A percentile compares a stretch with the other conserved stretches of the same genome.
phyloP scores from a whole-genome alignment of 768 basidiomycete species.

The Cystofilobasidium bisporidii region DNA sequence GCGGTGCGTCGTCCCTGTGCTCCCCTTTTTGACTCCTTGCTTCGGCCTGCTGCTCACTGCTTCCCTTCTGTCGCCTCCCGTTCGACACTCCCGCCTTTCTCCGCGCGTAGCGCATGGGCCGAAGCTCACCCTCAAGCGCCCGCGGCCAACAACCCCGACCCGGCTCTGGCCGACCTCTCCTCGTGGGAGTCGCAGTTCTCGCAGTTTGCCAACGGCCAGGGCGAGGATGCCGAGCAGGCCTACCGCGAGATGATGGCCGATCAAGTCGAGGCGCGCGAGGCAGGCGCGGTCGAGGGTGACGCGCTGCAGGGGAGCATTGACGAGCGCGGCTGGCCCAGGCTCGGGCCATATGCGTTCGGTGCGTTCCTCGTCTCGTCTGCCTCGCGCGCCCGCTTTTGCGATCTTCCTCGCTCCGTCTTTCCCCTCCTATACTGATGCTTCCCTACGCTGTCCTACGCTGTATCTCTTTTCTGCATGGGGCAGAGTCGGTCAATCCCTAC shows the following conservation, averaged over 20 bases:
- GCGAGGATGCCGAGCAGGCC: conserved; percentile 21
- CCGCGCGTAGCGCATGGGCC: conserved; percentile 18
- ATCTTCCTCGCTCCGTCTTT: too few species aligned
- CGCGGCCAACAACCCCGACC: neutral
- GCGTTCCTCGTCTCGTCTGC: conserved; percentile 34
- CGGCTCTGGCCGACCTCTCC: conserved; percentile 28
- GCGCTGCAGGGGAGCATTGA: conserved; percentile 7
- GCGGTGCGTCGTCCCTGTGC: too few species aligned
- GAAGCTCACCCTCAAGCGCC: conserved; percentile 9
- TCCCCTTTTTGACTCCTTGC: neutral
- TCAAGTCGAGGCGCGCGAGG: conserved; percentile 30
- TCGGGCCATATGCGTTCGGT: conserved; percentile 71
- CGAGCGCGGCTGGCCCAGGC: conserved; percentile 63
- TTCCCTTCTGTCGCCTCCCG: neutral
- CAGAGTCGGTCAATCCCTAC: conserved; percentile 66
- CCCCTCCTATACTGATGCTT: neutral
- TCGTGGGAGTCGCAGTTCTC: conserved; percentile 37
- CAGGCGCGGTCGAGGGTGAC: conserved; percentile 17
- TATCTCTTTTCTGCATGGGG: too few species aligned
- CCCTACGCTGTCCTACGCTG: too few species aligned
- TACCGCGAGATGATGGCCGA: conserved; percentile 28
- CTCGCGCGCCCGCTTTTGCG: too few species aligned
- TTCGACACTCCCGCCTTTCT: too few species aligned
- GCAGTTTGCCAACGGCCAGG: conserved; percentile 34
- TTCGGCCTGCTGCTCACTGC: neutral